Percentiles rank a stretch among this genome's conserved stretches.
Conservation (phyloP, 805 yeast species). For the Clavispora vitiphila region DNA sequence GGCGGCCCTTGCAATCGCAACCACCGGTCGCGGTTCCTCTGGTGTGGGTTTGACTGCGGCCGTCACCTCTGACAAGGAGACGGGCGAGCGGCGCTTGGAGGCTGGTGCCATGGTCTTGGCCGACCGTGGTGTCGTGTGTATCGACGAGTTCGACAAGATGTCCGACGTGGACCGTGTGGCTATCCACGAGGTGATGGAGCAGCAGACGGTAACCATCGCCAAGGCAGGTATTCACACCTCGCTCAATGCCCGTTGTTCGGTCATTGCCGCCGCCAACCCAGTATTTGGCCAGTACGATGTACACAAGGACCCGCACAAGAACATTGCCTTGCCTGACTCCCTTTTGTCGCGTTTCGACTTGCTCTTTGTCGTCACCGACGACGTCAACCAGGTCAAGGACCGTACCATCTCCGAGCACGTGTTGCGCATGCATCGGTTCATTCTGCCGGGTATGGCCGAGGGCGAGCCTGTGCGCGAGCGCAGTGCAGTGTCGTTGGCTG, state of each 20-base stretch:
- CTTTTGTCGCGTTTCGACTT: constrained; percentile 94
- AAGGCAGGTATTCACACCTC: constrained; percentile 98
- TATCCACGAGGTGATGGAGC: constrained; percentile 99
- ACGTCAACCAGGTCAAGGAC: constrained; percentile 79
- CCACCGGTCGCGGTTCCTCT: constrained; percentile 99
- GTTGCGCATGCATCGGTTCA: constrained; percentile 82
- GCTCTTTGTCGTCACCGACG: constrained; percentile 93
- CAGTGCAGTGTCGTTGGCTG: constrained; percentile 65
- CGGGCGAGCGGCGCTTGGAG: constrained; percentile 93
- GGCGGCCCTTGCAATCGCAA: constrained; percentile 92
- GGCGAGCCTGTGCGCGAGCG: constrained; percentile 92
- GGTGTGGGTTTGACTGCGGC: constrained; percentile 99
- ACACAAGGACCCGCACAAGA: constrained; percentile 92
- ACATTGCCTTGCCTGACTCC: constrained; percentile 96
- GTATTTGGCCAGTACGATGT: constrained; percentile 95
- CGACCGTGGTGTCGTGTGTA: constrained; percentile 95
- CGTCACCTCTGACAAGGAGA: constrained; percentile 91
- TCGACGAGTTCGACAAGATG: constrained; percentile 99
- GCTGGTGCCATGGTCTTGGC: constrained; percentile 99
- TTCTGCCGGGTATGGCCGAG: constrained; percentile 83
- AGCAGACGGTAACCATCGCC: constrained; percentile 96
- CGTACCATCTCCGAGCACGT: constrained; percentile 91
- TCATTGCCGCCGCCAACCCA: constrained; percentile 97
- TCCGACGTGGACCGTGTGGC: constrained; percentile 95
- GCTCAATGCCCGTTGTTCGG: constrained; percentile 93